Evolutionary conservation across 73 alveolate species (phyloP), one percentile per base, ranked within the genome.

Genomic region (Paramecium caudatum): DNA sequence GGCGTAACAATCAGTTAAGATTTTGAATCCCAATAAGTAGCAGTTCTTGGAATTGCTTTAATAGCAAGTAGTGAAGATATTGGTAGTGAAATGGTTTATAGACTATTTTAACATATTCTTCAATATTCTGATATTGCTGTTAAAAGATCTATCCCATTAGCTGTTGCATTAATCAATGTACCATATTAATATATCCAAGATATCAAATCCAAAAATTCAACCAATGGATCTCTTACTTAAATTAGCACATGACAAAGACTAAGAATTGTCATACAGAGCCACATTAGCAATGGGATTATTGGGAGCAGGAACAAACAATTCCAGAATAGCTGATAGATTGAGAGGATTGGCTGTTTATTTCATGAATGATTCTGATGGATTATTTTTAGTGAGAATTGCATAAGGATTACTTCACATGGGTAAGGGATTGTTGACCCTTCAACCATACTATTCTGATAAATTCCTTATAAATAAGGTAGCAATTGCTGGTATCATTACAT

Each of bases 291-390:
- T 95, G 90, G 99, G 99, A 16, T 91, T 97, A 34, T 92, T 95
- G 9, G 95, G 98, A 21, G 96, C 98, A 10, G 99, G 99, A 16
- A 96, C 99, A n/a, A 97, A 97, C 70, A 97, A 97, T 85, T 93
- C 98, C 9, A 93, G 99, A 88, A 95, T 97, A 25, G 97, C 97
- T 27, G 98, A 98, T 43, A 92, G 92, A 43, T 86, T 97, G 32
- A 91, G 99, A 88, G 93, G 94, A 46, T 91, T 97, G 69, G 98
- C 99, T 1, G 94, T 94, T 13, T 96, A 90, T 90, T 97, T 91
- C 82, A 82, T 82, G 37, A 94, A 95, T 87, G 97, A 93, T 39
- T 92, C 98, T 39, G 96, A 95, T 86, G 95, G 95, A 15, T 91
- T 95, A 74, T 95, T 95, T 88, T 92, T 97, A 63, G 97, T 96